A percentile compares a stretch with the other conserved stretches of the same genome.
Conservation (phyloP, 2,329 filamentous ascomycete genomes). For the Triangularia setosa region DNA sequence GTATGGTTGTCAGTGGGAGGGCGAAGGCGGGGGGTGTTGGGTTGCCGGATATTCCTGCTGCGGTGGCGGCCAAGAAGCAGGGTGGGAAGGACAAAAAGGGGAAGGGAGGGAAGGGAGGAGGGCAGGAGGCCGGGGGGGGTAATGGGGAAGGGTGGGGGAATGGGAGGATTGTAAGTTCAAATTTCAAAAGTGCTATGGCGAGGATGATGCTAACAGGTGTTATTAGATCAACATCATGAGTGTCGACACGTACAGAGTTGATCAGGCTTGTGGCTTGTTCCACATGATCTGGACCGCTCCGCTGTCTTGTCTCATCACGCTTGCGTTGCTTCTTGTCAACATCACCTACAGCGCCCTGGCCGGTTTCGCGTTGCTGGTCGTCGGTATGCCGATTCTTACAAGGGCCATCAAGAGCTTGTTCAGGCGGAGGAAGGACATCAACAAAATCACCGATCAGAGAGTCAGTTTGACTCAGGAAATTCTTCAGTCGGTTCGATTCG, state of each 20-base stretch:
- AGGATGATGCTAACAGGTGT: constrained; percentile 3
- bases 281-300: constrained; percentile 90
- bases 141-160: constrained; percentile 87
- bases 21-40: constrained; percentile 78
- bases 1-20: constrained; percentile 81
- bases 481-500: constrained; percentile 82
- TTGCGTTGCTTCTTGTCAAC: constrained; percentile 79
- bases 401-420: constrained; percentile 75
- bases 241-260: constrained; percentile 88
- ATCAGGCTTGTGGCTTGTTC: constrained; percentile 83
- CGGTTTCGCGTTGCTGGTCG: constrained; percentile 76
- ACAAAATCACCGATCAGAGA: constrained; percentile 89
- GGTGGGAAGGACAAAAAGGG: constrained; percentile 38
- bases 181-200: not conserved
- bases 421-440: constrained; percentile 71
- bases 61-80: constrained; percentile 36
- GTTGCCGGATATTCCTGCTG: constrained; percentile 47
- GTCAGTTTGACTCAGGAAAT: constrained; percentile 92
- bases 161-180: constrained; percentile 61
- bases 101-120: constrained; percentile 38
- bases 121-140: constrained; percentile 37
- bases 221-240: constrained; percentile 76
- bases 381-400: constrained; percentile 75
- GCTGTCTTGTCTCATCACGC: constrained; percentile 70
- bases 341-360: constrained; percentile 85